Conservation (phyloP, 2,329 filamentous ascomycete genomes). For the Fonsecaea pugnacius region DNA sequence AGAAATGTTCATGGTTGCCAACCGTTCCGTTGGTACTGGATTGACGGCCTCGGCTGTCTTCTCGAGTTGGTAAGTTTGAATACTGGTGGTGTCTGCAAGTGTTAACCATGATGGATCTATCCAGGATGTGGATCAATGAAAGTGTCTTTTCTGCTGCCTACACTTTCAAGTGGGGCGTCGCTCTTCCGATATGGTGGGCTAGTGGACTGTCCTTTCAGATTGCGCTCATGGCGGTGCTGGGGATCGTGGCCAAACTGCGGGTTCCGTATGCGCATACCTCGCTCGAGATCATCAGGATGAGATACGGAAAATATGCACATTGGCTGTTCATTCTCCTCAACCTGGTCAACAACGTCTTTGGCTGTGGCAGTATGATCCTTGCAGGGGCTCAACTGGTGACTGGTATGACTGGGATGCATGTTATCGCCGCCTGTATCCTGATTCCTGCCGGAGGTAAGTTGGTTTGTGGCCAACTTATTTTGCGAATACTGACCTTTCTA, state of each 20-base stretch:
- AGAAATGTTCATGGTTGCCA: constrained; percentile 49
- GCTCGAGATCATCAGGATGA: constrained; percentile 55
- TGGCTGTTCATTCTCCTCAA: constrained; percentile 50
- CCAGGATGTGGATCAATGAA: constrained; percentile 45
- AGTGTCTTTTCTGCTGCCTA: constrained; percentile 44
- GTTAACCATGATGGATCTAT: background rate
- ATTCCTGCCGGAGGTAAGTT: constrained; percentile 52
- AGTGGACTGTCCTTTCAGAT: constrained; percentile 54
- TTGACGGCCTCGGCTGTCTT: constrained; percentile 47
- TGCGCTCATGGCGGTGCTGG: constrained; percentile 55
- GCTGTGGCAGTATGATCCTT: constrained; percentile 53
- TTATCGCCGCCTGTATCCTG: constrained; percentile 53
- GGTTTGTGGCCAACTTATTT: background rate
- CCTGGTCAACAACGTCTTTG: constrained; percentile 49
- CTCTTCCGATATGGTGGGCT: constrained; percentile 47
- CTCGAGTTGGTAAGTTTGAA: constrained; percentile 41
- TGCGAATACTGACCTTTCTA: constrained; percentile 5
- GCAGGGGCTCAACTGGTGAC: constrained; percentile 51
- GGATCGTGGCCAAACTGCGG: constrained; percentile 55
- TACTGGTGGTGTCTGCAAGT: background rate
- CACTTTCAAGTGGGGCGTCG: constrained; percentile 44
- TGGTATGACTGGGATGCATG: constrained; percentile 55
- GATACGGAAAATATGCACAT: constrained; percentile 52
- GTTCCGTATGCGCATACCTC: constrained; percentile 58
- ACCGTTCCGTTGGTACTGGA: constrained; percentile 45